Conservation (phyloP, 2,329 filamentous ascomycete genomes). For the Nemania serpens region DNA sequence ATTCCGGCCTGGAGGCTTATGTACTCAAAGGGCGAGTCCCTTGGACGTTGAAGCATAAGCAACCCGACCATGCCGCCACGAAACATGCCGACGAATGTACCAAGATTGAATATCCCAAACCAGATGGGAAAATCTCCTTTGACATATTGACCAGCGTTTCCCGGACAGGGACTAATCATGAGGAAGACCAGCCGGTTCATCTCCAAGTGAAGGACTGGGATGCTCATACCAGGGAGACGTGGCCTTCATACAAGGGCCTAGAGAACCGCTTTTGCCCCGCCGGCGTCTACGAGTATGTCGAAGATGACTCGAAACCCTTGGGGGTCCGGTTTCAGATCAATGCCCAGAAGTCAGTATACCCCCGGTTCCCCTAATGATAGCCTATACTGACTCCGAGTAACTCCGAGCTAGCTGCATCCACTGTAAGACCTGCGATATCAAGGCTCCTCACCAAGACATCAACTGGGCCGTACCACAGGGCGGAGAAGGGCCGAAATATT, state of each 20-base stretch:
- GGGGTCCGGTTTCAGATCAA: slow-evolving; percentile 98
- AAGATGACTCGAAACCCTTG: slow-evolving; percentile 82
- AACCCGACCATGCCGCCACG: slow-evolving; percentile 77
- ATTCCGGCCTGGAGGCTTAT: slow-evolving; percentile 91
- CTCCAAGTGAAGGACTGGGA: slow-evolving; percentile 96
- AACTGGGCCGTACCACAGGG: slow-evolving; percentile 96
- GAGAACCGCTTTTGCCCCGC: slow-evolving; percentile 98
- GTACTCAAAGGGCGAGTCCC: slow-evolving; percentile 82
- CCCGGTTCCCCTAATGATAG: not conserved
- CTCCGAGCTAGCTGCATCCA: slow-evolving; percentile 80
- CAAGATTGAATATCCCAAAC: slow-evolving; percentile 97
- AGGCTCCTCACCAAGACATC: slow-evolving; percentile 94
- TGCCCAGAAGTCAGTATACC: slow-evolving; percentile 80
- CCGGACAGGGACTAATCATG: slow-evolving; percentile 95
- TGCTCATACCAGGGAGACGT: slow-evolving; percentile 80
- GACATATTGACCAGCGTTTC: slow-evolving; percentile 96
- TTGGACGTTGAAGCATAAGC: slow-evolving; percentile 89
- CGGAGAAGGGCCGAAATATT: slow-evolving; percentile 76
- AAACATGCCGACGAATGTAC: slow-evolving; percentile 76
- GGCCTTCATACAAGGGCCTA: slow-evolving; percentile 85
- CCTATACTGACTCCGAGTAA: slow-evolving; percentile 40
- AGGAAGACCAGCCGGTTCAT: slow-evolving; percentile 97
- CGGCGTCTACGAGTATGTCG: slow-evolving; percentile 96
- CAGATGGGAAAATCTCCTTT: slow-evolving; percentile 92
- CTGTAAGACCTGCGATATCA: slow-evolving; percentile 99